phyloP scores from a whole-genome alignment of 495 filamentous ascomycete species.

The Penicillium riverlandense region DNA sequence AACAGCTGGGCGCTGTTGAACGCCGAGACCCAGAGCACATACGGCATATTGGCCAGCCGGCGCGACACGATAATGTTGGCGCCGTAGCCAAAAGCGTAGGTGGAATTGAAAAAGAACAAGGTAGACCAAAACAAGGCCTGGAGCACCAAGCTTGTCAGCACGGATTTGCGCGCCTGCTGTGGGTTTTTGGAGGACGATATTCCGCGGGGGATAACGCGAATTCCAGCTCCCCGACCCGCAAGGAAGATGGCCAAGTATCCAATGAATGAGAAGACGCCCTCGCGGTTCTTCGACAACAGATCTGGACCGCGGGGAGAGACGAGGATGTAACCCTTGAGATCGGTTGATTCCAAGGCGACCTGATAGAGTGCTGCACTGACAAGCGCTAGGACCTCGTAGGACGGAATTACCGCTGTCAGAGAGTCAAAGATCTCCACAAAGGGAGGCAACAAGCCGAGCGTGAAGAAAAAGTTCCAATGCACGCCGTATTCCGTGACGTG shows the following conservation, averaged over 20 bases:
- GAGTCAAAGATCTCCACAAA: slow-evolving; percentile 84
- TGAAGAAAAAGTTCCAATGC: slow-evolving; percentile 99
- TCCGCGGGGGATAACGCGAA: slow-evolving; percentile 63
- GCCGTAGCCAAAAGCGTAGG: slow-evolving; percentile 59
- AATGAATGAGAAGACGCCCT: slow-evolving; percentile 86
- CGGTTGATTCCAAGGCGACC: slow-evolving; percentile 64
- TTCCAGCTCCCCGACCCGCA: slow-evolving; percentile 75
- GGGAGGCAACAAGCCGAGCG: slow-evolving; percentile 78
- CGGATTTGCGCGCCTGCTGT: slow-evolving; percentile 36
- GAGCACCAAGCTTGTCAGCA: slow-evolving; percentile 51
- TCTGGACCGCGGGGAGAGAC: slow-evolving; percentile 66
- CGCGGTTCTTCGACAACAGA: slow-evolving; percentile 80
- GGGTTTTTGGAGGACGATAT: slow-evolving; percentile 29
- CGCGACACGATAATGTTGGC: slow-evolving; percentile 67
- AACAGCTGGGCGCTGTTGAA: slow-evolving; percentile 80
- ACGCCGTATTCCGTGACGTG: slow-evolving; percentile 98
- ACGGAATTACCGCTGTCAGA: slow-evolving; percentile 49
- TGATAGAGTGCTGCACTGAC: slow-evolving; percentile 62
- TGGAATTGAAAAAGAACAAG: slow-evolving; percentile 60
- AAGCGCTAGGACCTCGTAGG: slow-evolving; percentile 65
- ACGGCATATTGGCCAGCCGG: slow-evolving; percentile 87
- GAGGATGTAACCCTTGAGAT: slow-evolving; percentile 75
- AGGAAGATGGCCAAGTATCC: slow-evolving; percentile 96
- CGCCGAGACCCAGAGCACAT: slow-evolving; percentile 81
- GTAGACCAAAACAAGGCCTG: slow-evolving; percentile 60